These are phyloP conservation scores for Poa pratensis DNA, from an alignment of 176 grass and related monocot genomes.

Conservation along the genomic window DNA sequence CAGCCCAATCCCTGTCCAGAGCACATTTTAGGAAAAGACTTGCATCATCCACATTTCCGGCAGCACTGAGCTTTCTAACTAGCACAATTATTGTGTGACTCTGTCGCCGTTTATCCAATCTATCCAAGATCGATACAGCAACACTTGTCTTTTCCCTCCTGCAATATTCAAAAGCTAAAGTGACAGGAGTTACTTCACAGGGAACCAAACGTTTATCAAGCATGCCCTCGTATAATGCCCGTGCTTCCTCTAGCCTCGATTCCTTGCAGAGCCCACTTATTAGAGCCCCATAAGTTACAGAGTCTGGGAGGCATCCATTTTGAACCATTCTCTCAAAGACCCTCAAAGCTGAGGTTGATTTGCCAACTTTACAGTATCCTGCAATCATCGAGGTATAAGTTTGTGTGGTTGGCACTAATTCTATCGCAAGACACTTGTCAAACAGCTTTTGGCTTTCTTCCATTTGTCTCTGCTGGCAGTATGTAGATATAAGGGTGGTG, in stretches of 20 bases:
- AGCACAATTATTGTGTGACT: constrained; percentile 57
- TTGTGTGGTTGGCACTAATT: constrained; percentile 73
- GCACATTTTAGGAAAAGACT: constrained; percentile 69
- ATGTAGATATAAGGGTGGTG: constrained; percentile 77
- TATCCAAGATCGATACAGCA: constrained; percentile 69
- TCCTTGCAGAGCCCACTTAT: constrained; percentile 93
- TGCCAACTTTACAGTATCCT: constrained; percentile 81
- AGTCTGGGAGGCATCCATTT: constrained; percentile 72
- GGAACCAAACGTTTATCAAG: constrained; percentile 86
- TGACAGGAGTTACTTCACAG: constrained; percentile 76
- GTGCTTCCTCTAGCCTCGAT: constrained; percentile 82
- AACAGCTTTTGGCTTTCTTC: constrained; percentile 74
- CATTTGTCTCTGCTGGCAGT: constrained; percentile 75
- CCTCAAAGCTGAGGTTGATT: constrained; percentile 70
- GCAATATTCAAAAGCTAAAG: constrained; percentile 84
- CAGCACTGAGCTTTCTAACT: constrained; percentile 72
- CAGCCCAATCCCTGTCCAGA: constrained; percentile 57
- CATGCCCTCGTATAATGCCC: constrained; percentile 83
- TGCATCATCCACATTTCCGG: constrained; percentile 67
- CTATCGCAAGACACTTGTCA: constrained; percentile 66
- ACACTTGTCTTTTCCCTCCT: constrained; percentile 51
- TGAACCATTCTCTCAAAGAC: constrained; percentile 79
- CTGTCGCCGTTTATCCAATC: constrained; percentile 66
- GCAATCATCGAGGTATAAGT: constrained; percentile 93
- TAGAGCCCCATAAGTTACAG: constrained; percentile 80